Evolutionary conservation across 2,329 filamentous ascomycete genomes (phyloP), one percentile per base, ranked within the genome.

Genomic region (Stagonosporopsis chrysanthemi): DNA sequence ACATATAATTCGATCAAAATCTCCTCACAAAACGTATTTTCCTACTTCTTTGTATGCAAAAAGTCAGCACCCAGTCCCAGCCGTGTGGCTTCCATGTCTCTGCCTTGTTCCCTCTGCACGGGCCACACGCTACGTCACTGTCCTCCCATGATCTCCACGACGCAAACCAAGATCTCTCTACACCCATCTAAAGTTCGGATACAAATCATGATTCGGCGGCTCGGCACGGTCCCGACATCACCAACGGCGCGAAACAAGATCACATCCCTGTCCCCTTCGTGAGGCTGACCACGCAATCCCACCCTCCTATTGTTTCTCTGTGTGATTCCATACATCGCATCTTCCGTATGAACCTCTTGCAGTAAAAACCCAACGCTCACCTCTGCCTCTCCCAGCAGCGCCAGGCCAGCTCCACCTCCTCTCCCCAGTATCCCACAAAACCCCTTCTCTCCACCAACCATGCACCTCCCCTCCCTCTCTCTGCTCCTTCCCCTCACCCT

Each of bases 221-320:
- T 38, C 45, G 45, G 52, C 35, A 43, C 44, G 39, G 38, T 39
- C 3, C 31, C 52, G 29, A 31, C 36, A 45, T 28, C 45, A 38
- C 29, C 38, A 55, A 44, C 39, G 29, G 52, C 33, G 29, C 8
- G 19, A 55, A 55, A 55, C 52, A 49, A 24, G 52, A 36, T 33
- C 38, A 12, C 6, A 55, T 44, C 52, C 52, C 31, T 48, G 52
- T 9, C 9, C 9, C 2, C n/a, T 42, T 45, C 15, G 49, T 52
- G 17, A 39, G 44, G 31, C 24, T n/a, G 35, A 28, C 39, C 3
- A n/a, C 47, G 46, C 29, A 11, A 14, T 40, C 14, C n/a, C 38
- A 33, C 14, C 42, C 26, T 51, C 15, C 14, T n/a, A 6, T 12
- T 24, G 11, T 17, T 38, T 7, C 35, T 6, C 11, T n/a, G 23